These are phyloP conservation scores for Penicillium sp. DNA, from an alignment of 2,329 filamentous ascomycete species.

Conservation along the genomic window DNA sequence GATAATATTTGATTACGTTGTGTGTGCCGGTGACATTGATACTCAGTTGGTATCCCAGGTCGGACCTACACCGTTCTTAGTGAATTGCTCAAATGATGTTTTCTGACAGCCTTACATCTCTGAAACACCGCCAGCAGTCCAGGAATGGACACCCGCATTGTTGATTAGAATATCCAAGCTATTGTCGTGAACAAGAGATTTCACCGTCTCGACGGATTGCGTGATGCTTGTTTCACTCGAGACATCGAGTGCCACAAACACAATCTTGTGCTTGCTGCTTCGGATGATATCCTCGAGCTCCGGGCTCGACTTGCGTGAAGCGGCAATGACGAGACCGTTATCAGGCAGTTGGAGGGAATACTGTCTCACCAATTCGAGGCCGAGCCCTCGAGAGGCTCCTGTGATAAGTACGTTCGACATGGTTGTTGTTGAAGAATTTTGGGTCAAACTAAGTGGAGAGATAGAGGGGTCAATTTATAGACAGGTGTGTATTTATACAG, in stretches of 20 bases:
- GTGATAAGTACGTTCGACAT: conserved; percentile 44
- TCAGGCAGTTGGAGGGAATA: conserved; percentile 35
- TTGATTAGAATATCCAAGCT: conserved; percentile 43
- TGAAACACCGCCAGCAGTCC: conserved; percentile 13
- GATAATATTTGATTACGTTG: conserved; percentile 38
- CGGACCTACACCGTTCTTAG: conserved; percentile 13
- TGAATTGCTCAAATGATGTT: background rate
- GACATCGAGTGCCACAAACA: conserved; percentile 42
- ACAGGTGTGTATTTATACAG: background rate
- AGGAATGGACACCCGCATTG: conserved; percentile 30
- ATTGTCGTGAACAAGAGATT: conserved; percentile 35
- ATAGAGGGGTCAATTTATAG: too few species aligned
- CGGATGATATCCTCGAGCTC: conserved; percentile 38
- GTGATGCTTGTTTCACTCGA: conserved; percentile 39
- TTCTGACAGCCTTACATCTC: conserved; percentile 12
- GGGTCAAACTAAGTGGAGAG: too few species aligned
- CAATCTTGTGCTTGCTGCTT: conserved; percentile 36
- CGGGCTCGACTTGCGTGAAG: conserved; percentile 35
- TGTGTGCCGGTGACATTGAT: conserved; percentile 48
- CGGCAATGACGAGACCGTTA: conserved; percentile 45
- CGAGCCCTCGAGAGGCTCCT: conserved; percentile 39
- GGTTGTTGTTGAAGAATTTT: background rate
- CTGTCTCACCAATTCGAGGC: conserved; percentile 33
- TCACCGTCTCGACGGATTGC: conserved; percentile 39
- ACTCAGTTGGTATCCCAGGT: conserved; percentile 33